Evolutionary conservation across 1,284 basidiomycete genomes (phyloP).

Genomic region (Papiliotrema laurentii): DNA sequence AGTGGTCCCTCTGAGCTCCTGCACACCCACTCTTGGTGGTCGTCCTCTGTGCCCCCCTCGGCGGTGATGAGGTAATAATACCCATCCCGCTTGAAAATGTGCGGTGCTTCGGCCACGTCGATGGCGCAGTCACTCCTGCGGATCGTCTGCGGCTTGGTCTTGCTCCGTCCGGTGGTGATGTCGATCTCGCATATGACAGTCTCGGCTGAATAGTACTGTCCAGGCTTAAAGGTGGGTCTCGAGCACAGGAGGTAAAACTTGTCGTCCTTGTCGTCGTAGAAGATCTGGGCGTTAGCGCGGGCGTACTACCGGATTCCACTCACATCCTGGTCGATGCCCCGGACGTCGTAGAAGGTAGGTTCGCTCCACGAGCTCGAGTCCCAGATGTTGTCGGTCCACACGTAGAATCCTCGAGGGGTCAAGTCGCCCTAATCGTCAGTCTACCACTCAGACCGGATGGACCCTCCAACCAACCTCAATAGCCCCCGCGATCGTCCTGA

Average conservation of each 20-base stretch:
- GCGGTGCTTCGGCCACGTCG: conserved; percentile 24
- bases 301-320: conserved; percentile 2
- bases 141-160: background rate
- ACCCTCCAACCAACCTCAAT: background rate
- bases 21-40: background rate
- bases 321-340: conserved; percentile 26
- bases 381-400: conserved; percentile 24
- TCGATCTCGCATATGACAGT: conserved; percentile 4
- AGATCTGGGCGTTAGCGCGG: background rate
- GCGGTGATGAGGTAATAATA: conserved; percentile 27
- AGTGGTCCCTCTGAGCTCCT: background rate
- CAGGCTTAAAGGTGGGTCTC: background rate
- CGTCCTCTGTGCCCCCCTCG: conserved; percentile 27
- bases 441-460: background rate
- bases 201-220: background rate
- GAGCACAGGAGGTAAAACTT: conserved; percentile 1
- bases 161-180: conserved; percentile 1
- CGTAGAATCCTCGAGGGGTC: conserved; percentile 16
- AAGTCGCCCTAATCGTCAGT: background rate
- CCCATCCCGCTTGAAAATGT: conserved; percentile 20
- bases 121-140: background rate
- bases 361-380: conserved; percentile 18
- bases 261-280: conserved; percentile 12
- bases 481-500: background rate
- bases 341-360: conserved; percentile 16